Percentiles rank a stretch among this genome's conserved stretches.
These are phyloP conservation scores for Amniculicola lignicola DNA, from an alignment of 495 filamentous ascomycete species.

Conservation along the genomic window DNA sequence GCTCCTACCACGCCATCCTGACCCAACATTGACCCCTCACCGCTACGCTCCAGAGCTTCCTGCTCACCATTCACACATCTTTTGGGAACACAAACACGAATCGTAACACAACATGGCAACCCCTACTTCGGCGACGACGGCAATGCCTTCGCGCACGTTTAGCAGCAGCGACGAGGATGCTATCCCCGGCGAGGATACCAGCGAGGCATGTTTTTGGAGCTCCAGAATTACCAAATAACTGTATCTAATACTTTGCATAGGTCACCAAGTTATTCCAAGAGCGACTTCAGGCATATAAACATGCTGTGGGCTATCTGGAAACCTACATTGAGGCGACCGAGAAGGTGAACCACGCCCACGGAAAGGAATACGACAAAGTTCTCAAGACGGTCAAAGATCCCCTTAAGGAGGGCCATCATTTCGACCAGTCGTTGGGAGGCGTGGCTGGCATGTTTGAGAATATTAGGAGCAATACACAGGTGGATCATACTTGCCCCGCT, in stretches of 20 bases:
- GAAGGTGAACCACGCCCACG: conserved; percentile 75
- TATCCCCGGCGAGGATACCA: conserved; percentile 75
- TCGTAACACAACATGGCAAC: conserved; percentile 28
- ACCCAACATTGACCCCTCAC: too few relatives aligned
- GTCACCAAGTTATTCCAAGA: conserved; percentile 71
- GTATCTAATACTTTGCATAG: conserved; percentile 37
- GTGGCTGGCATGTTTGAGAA: conserved; percentile 89
- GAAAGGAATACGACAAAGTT: conserved; percentile 94
- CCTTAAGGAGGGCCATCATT: conserved; percentile 82
- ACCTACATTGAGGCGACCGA: conserved; percentile 81
- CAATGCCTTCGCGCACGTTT: conserved; percentile 31
- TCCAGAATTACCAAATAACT: too few relatives aligned
- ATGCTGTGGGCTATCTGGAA: conserved; percentile 84
- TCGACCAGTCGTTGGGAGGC: conserved; percentile 80
- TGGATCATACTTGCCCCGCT: conserved; percentile 38
- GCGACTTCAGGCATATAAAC: conserved; percentile 90
- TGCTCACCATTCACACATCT: too few relatives aligned
- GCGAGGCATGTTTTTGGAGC: conserved; percentile 64
- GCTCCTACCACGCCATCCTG: too few relatives aligned
- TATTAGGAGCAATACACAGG: conserved; percentile 85
- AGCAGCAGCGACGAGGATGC: conserved; percentile 56
- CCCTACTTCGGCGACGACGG: conserved; percentile 19
- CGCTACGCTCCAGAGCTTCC: too few relatives aligned
- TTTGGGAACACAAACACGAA: too few relatives aligned
- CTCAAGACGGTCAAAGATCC: conserved; percentile 89